Percentiles rank a stretch among this genome's conserved stretches.
phyloP scores from a whole-genome alignment of 805 yeast genomes.

The Peterozyma toletana region DNA sequence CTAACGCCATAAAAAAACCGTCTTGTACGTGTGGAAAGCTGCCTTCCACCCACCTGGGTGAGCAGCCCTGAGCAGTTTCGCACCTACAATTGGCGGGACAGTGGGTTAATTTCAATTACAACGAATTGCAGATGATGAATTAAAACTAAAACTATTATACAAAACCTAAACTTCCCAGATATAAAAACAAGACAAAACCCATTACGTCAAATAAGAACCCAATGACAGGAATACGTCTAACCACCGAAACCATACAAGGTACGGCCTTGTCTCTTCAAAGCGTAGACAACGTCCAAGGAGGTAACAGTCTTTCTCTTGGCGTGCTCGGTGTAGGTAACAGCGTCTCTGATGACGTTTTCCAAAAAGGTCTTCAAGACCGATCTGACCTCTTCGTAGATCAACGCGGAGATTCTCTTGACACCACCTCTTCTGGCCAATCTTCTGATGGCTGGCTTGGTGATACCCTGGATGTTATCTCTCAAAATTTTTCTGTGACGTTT shows the following conservation, averaged over 20 bases:
- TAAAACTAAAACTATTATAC: too few species aligned
- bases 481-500: slow-evolving; percentile 99
- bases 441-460: slow-evolving; percentile 99
- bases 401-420: slow-evolving; percentile 99
- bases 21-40: too few species aligned
- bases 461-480: slow-evolving; percentile 99
- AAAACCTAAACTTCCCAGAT: too few species aligned
- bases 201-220: too few species aligned
- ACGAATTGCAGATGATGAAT: too few species aligned
- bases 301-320: slow-evolving; percentile 99
- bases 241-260: slow-evolving; percentile 99
- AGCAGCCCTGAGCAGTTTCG: too few species aligned
- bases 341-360: slow-evolving; percentile 97
- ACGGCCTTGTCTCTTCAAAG: slow-evolving; percentile 99
- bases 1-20: too few species aligned
- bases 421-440: slow-evolving; percentile 99
- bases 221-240: slow-evolving; percentile 33
- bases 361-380: slow-evolving; percentile 92
- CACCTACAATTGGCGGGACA: too few species aligned
- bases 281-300: slow-evolving; percentile 96
- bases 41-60: too few species aligned
- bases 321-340: slow-evolving; percentile 99
- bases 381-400: slow-evolving; percentile 98
- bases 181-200: too few species aligned
- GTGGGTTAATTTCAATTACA: too few species aligned